Evolutionary conservation across 306 rosid species (phyloP).

Genomic region (Hippophae gyantsensis): DNA sequence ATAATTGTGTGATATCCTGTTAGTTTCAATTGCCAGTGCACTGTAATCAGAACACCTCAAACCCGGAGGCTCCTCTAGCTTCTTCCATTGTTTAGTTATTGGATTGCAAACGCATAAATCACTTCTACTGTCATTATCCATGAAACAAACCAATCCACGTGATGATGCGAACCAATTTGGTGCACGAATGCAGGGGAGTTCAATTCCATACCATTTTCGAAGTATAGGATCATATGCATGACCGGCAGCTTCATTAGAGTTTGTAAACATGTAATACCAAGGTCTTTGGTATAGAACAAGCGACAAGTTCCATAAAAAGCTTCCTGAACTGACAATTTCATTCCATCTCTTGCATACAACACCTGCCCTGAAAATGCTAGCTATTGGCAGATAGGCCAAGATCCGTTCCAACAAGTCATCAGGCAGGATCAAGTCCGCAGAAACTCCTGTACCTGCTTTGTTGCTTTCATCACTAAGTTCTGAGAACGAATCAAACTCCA

Average conservation of each 20-base stretch:
- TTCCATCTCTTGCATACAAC: conserved; percentile 81
- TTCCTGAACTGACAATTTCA: conserved; percentile 56
- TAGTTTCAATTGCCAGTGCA: conserved; percentile 63
- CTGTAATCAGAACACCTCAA: conserved; percentile 57
- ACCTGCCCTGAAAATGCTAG: conserved; percentile 78
- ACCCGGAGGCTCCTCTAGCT: conserved; percentile 65
- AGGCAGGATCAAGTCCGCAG: conserved; percentile 55
- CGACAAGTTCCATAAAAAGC: conserved; percentile 62
- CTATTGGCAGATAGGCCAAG: conserved; percentile 69
- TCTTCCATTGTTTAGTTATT: conserved; percentile 41
- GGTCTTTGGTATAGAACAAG: conserved; percentile 54
- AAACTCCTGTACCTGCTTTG: conserved; percentile 41
- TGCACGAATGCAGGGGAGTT: conserved; percentile 56
- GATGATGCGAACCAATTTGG: conserved; percentile 70
- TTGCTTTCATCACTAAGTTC: conserved; percentile 52
- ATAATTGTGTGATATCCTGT: conserved; percentile 43
- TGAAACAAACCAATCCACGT: conserved; percentile 72
- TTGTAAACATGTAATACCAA: conserved; percentile 93
- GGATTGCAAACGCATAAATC: conserved; percentile 71
- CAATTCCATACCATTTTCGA: conserved; percentile 82
- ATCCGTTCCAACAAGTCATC: conserved; percentile 85
- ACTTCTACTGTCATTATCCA: conserved; percentile 65
- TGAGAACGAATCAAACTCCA: conserved; percentile 40
- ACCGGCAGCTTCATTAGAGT: conserved; percentile 63
- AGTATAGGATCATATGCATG: conserved; percentile 65